These are phyloP conservation scores for Pseudogymnoascus sp. DNA, from an alignment of 2,329 filamentous ascomycete species.

Conservation along the genomic window DNA sequence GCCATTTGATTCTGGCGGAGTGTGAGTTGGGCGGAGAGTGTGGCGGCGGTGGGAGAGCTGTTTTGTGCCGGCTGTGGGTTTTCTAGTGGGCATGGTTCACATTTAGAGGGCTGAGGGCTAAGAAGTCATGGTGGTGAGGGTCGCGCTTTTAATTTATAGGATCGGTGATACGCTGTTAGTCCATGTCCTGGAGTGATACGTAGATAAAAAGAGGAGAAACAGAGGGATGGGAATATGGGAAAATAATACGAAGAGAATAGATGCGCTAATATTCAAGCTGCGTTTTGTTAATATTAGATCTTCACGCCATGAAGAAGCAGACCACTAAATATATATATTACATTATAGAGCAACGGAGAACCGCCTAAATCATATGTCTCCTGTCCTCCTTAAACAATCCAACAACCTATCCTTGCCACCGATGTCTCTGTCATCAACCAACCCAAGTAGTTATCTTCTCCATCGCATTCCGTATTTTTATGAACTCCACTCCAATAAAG, in stretches of 20 bases:
- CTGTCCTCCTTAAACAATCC: too few relatives aligned
- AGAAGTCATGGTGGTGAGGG: not conserved
- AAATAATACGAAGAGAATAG: too few relatives aligned
- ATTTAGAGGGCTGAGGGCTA: not conserved
- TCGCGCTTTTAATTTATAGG: not conserved
- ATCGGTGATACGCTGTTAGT: not conserved
- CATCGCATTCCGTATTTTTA: not conserved
- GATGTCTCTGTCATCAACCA: not conserved
- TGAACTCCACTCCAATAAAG: not conserved
- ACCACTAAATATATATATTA: too few relatives aligned
- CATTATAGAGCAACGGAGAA: too few relatives aligned
- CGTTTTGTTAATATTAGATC: too few relatives aligned
- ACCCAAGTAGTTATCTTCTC: not conserved
- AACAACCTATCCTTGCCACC: not conserved
- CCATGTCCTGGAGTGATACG: too few relatives aligned
- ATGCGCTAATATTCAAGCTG: too few relatives aligned
- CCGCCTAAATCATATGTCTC: not conserved
- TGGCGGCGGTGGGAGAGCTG: not conserved
- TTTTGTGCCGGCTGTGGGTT: not conserved
- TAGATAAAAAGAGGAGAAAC: not conserved
- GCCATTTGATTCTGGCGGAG: not conserved
- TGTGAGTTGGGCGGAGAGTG: not conserved
- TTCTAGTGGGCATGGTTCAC: not conserved
- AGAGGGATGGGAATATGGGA: too few relatives aligned
- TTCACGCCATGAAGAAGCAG: too few relatives aligned